These are phyloP conservation scores for Pythium guiyangense DNA, from an alignment of 352 stramenopile species.

Conservation along the genomic window DNA sequence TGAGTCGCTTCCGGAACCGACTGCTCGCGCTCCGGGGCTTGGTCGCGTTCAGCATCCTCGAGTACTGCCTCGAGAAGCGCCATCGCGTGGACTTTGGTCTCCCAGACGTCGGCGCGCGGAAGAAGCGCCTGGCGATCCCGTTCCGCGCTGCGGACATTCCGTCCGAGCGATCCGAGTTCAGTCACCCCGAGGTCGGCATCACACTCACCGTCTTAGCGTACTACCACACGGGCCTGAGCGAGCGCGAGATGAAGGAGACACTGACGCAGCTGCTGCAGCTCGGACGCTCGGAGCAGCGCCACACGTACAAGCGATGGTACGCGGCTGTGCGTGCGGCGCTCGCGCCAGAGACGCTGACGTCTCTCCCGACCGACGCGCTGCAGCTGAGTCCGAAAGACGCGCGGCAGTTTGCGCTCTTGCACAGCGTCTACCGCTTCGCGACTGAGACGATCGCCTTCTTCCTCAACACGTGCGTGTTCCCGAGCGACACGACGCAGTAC, in stretches of 20 bases:
- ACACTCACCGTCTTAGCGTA: constrained; percentile 80
- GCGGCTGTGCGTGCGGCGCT: too few species aligned
- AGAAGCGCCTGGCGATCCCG: constrained; percentile 74
- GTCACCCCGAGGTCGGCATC: constrained; percentile 84
- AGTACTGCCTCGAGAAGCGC: constrained; percentile 84
- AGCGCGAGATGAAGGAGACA: constrained; percentile 38
- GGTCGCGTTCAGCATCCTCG: constrained; percentile 67
- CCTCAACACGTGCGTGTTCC: constrained; percentile 80
- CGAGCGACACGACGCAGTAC: constrained; percentile 76
- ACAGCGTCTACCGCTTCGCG: constrained; percentile 44
- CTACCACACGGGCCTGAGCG: constrained; percentile 69
- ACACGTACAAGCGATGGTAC: too few species aligned
- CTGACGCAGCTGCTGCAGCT: constrained; percentile 61
- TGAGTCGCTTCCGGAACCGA: too few species aligned
- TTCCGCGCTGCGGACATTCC: constrained; percentile 84
- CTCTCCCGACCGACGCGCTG: constrained; percentile 17
- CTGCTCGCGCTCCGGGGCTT: constrained; percentile 72
- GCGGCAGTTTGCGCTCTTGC: constrained; percentile 53
- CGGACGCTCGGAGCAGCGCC: constrained; percentile 29
- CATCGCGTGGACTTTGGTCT: constrained; percentile 82
- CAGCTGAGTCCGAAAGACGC: constrained; percentile 77
- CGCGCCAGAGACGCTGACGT: too few species aligned
- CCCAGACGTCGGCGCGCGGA: constrained; percentile 18
- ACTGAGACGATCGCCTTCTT: constrained; percentile 86
- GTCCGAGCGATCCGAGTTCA: constrained; percentile 81